Conservation (phyloP, 2,329 filamentous ascomycete species). For the Arthroderma sp. region DNA sequence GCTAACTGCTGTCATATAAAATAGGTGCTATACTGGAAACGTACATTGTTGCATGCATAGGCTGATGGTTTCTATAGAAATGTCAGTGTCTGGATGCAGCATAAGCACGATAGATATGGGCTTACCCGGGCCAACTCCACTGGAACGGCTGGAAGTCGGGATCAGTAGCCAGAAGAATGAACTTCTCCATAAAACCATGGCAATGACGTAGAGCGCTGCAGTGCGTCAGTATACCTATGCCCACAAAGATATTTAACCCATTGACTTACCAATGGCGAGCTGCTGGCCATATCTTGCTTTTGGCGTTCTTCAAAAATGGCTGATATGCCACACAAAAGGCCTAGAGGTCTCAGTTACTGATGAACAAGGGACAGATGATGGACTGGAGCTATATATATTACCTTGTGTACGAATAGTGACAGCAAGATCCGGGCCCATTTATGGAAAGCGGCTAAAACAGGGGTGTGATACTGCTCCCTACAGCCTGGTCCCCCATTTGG, state of each 20-base stretch:
- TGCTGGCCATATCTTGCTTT: constrained; percentile 34
- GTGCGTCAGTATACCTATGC: background rate
- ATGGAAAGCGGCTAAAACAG: constrained; percentile 31
- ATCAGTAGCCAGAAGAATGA: constrained; percentile 34
- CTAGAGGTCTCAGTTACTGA: constrained; percentile 14
- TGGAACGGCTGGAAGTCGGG: constrained; percentile 36
- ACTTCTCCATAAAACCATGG: constrained; percentile 37
- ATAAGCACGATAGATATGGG: background rate
- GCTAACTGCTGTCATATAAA: background rate
- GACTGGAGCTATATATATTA: constrained; percentile 9
- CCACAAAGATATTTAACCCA: background rate
- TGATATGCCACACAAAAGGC: constrained; percentile 36
- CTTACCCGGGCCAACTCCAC: constrained; percentile 36
- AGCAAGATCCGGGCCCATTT: constrained; percentile 35
- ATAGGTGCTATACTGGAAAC: constrained; percentile 1
- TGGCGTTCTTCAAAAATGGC: constrained; percentile 36
- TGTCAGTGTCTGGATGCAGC: constrained; percentile 8
- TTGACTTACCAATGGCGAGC: constrained; percentile 30
- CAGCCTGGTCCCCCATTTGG: constrained; percentile 27
- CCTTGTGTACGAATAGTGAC: constrained; percentile 33
- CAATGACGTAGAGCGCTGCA: constrained; percentile 32
- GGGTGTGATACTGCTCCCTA: constrained; percentile 31
- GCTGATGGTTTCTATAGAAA: constrained; percentile 26
- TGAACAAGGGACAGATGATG: background rate
- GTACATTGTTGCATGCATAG: constrained; percentile 32